phyloP scores from a whole-genome alignment of 1,284 basidiomycete species.

The Acaromyces ingoldii region DNA sequence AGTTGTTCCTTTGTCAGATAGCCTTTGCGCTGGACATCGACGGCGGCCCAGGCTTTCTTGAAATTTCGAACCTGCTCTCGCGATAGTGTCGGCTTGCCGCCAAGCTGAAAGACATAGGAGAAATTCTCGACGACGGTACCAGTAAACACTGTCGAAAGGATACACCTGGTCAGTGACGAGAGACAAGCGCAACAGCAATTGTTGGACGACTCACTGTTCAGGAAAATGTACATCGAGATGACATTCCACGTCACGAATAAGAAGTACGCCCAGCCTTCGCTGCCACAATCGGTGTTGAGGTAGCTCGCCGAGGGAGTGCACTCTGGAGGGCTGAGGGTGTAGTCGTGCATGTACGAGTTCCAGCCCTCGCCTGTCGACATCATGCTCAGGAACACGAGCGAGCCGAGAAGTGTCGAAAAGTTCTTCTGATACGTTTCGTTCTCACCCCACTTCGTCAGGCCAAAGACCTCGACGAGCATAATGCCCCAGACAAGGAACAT shows the following conservation, averaged over 20 bases:
- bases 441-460: slow-evolving; percentile 75
- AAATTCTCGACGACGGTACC: slow-evolving; percentile 96
- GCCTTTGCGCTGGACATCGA: slow-evolving; percentile 72
- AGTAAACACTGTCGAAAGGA: slow-evolving; percentile 34
- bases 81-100: slow-evolving; percentile 75
- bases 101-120: slow-evolving; percentile 88
- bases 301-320: slow-evolving; percentile 67
- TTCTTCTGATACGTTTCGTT: slow-evolving; percentile 72
- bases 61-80: slow-evolving; percentile 65
- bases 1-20: slow-evolving; percentile 70
- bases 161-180: not conserved
- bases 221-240: slow-evolving; percentile 77
- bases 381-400: slow-evolving; percentile 74
- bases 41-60: slow-evolving; percentile 89
- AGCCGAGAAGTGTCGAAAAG: slow-evolving; percentile 72
- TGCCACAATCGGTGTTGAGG: slow-evolving; percentile 82
- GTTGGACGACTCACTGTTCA: slow-evolving; percentile 72
- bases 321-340: slow-evolving; percentile 64
- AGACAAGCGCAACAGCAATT: not conserved
- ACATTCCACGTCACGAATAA: slow-evolving; percentile 96
- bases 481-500: slow-evolving; percentile 90
- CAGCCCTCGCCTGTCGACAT: slow-evolving; percentile 56
- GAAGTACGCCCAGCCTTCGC: slow-evolving; percentile 72
- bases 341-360: slow-evolving; percentile 51
- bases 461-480: slow-evolving; percentile 85